Percentiles rank a stretch among this genome's conserved stretches.
phyloP scores from a whole-genome alignment of 2,329 filamentous ascomycete species.

The Lasiodiplodia citricola region DNA sequence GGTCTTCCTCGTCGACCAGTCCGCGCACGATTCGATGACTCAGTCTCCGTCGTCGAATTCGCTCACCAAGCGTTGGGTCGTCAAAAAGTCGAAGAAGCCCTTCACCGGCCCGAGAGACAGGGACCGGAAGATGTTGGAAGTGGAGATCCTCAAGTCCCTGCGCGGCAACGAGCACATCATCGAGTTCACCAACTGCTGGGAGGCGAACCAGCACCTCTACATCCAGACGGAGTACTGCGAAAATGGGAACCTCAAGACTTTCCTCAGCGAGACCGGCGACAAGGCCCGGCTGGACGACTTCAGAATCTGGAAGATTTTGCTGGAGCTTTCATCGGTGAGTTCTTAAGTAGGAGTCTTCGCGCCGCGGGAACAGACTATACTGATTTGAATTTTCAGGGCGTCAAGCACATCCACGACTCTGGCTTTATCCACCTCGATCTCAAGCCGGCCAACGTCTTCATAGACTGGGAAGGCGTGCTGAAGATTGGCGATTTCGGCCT shows the following conservation, averaged over 20 bases:
- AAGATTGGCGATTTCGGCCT: conserved; percentile 89
- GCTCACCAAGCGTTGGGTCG: conserved; percentile 71
- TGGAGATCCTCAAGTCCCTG: conserved; percentile 76
- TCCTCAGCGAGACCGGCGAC: conserved; percentile 80
- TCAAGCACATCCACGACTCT: conserved; percentile 87
- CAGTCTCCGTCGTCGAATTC: conserved; percentile 34
- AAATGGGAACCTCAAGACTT: conserved; percentile 86
- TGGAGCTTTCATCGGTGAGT: conserved; percentile 82
- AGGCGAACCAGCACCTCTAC: conserved; percentile 82
- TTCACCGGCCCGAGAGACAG: conserved; percentile 80
- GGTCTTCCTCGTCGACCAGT: conserved; percentile 78
- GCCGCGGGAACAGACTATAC: conserved; percentile 34
- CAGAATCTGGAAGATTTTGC: conserved; percentile 95
- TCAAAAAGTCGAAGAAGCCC: conserved; percentile 88
- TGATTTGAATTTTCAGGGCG: conserved; percentile 63
- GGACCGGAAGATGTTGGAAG: conserved; percentile 83
- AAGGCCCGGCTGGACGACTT: conserved; percentile 94
- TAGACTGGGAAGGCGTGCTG: conserved; percentile 78
- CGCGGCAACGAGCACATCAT: conserved; percentile 84
- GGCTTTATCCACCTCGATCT: conserved; percentile 86
- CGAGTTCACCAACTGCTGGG: conserved; percentile 85
- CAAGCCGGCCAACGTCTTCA: conserved; percentile 83
- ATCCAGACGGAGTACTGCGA: conserved; percentile 98
- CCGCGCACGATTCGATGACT: conserved; percentile 42
- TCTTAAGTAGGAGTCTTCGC: conserved; percentile 6